Base-by-base conservation (phyloP, 2,329 filamentous ascomycete genomes). In the Colletotrichum filicis region DNA sequence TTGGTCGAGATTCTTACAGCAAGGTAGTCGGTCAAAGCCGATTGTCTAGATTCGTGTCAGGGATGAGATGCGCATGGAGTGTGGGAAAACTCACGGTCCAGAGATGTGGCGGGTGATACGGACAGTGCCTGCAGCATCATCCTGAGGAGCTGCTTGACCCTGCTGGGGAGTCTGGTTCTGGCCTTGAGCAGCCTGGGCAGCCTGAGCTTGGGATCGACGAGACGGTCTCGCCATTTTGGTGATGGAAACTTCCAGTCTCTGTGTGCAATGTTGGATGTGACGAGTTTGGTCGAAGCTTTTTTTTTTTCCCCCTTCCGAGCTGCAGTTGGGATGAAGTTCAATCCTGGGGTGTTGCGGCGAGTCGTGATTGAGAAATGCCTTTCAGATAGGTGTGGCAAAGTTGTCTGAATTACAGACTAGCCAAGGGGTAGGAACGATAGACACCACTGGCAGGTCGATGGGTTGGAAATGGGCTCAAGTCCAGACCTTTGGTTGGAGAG, bases 1-100 rank as follows among this genome's bases (percentile, higher is more conserved):
- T 4, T 9, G 22, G 5, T 9, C 24, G 53, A 42, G 16, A 30
- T 35, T 76, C 84, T 75, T 75, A 87, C 85, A 28, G 87, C 87
- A 56, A 89, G 80, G 73, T 87, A 89, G 75, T 89, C 86, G 2
- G 87, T 89, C 77, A 89, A 78, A 16, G 87, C 87, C 24, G 87
- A 89, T 79, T 88, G 86, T 4, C 84, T 85, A 28, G 1, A 46
- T 1, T 24, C 24, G 28, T 30, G 62, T 74, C n/a, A 74, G 60
- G 19, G 12, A 55, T n/a, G 4, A 4, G 35, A 26, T 19, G 1
- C 22, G 32, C 3, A 26, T 42, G 14, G 3, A 19, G 9, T 9
- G 12, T 46, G 55, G 11, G 22, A 37, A n/a, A 30, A 57, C 71
- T 71, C 53, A 73, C 71, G 71, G 71, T 57, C 71, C 71, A 14